phyloP scores from a whole-genome alignment of 164 flowering plant species.

The Nelumbo lutea region DNA sequence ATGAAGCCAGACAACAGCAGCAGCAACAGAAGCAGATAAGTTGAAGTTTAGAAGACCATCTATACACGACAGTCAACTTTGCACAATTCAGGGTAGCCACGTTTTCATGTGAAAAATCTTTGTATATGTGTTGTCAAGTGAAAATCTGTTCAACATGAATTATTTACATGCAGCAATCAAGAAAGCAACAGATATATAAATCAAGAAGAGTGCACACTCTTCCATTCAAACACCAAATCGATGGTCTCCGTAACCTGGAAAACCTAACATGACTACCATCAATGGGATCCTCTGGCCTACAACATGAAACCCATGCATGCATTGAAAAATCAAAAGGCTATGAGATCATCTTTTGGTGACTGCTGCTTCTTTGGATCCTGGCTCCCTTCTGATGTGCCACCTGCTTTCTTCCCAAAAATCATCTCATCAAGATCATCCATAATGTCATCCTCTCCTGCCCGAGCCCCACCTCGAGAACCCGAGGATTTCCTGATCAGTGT shows the following conservation, averaged over 20 bases:
- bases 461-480: constrained; percentile 39
- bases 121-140: neutral
- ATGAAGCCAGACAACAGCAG: too few relatives aligned
- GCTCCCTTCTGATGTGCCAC: constrained; percentile 46
- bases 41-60: too few relatives aligned
- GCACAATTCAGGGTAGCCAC: too few relatives aligned
- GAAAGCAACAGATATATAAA: neutral
- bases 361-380: constrained; percentile 54
- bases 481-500: constrained; percentile 64
- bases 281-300: neutral
- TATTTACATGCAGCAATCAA: constrained; percentile 7
- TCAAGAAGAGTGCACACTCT: neutral
- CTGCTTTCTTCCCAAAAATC: constrained; percentile 87
- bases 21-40: too few relatives aligned
- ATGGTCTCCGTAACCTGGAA: constrained; percentile 3
- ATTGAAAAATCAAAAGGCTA: constrained; percentile 38
- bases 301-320: neutral
- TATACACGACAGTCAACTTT: too few relatives aligned
- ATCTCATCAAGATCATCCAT: constrained; percentile 98
- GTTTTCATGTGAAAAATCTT: neutral
- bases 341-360: constrained; percentile 69
- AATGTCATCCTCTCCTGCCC: constrained; percentile 57
- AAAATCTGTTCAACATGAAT: neutral
- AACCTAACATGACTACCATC: constrained; percentile 4
- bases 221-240: neutral